A percentile compares a stretch with the other conserved stretches of the same genome.
phyloP scores from a whole-genome alignment of 176 grass and related monocot species.

The Leersia perrieri region DNA sequence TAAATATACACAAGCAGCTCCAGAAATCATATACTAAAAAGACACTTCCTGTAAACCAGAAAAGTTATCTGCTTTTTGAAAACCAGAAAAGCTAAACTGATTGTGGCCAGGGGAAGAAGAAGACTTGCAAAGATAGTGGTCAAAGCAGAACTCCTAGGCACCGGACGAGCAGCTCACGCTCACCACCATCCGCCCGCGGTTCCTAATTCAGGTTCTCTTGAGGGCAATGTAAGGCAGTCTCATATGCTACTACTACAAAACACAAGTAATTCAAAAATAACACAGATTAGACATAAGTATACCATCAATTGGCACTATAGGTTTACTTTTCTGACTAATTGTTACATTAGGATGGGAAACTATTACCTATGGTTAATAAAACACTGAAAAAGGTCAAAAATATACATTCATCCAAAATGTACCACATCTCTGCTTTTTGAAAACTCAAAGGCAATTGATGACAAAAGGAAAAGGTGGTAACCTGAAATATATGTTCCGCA shows the following conservation, averaged over 20 bases:
- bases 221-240: background rate
- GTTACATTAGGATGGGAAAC: slow-evolving; percentile 1
- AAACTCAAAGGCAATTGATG: background rate
- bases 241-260: background rate
- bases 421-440: slow-evolving; percentile 8
- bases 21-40: too few relatives aligned
- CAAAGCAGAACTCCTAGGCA: too few relatives aligned
- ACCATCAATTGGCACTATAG: background rate
- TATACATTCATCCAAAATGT: background rate
- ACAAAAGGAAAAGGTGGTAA: slow-evolving; percentile 36
- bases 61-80: too few relatives aligned
- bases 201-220: background rate
- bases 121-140: too few relatives aligned
- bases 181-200: too few relatives aligned
- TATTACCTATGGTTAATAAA: too few relatives aligned
- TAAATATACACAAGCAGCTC: too few relatives aligned
- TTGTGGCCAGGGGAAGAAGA: too few relatives aligned
- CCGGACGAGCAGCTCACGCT: too few relatives aligned
- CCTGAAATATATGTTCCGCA: slow-evolving; percentile 86
- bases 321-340: background rate
- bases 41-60: too few relatives aligned
- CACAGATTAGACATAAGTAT: background rate
- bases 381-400: background rate
- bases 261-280: background rate
- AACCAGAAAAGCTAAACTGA: too few relatives aligned